Conservation (phyloP, 768 basidiomycete genomes). For the Strobilomyces echinocephalus region DNA sequence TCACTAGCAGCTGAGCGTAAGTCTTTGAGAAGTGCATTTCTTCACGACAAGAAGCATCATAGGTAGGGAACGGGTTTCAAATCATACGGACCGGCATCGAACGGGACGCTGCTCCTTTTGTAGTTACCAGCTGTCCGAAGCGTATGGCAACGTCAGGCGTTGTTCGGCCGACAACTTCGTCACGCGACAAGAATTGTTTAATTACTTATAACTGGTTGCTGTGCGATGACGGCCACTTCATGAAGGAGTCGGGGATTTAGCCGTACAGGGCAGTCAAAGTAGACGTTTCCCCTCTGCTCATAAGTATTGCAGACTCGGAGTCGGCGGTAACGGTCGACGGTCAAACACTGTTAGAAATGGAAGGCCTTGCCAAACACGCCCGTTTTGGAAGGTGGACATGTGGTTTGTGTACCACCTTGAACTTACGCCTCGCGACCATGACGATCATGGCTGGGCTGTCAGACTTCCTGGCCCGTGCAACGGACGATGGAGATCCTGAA, state of each 20-base stretch:
- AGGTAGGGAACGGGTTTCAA: not conserved
- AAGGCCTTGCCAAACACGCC: slow-evolving; percentile 19
- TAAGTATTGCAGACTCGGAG: too few relatives aligned
- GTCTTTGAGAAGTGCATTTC: slow-evolving; percentile 73
- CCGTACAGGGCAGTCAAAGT: not conserved
- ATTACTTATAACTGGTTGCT: too few relatives aligned
- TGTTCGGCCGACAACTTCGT: not conserved
- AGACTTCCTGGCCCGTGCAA: slow-evolving; percentile 16
- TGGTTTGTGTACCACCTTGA: not conserved
- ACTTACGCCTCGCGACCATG: not conserved
- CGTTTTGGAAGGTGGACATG: slow-evolving; percentile 15
- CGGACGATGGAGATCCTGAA: slow-evolving; percentile 35
- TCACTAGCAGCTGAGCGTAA: slow-evolving; percentile 55
- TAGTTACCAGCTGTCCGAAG: not conserved
- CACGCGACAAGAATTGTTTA: not conserved
- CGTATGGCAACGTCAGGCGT: not conserved
- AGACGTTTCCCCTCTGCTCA: not conserved
- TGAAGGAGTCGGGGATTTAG: not conserved
- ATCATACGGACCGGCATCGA: not conserved
- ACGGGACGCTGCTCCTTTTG: not conserved
- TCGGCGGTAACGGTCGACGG: too few relatives aligned
- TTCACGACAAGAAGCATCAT: not conserved
- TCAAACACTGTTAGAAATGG: not conserved
- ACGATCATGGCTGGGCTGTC: slow-evolving; percentile 13
- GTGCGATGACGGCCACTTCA: too few relatives aligned